Base-by-base conservation (phyloP, 495 filamentous ascomycete species). In the Hypoxylon fuscum region DNA sequence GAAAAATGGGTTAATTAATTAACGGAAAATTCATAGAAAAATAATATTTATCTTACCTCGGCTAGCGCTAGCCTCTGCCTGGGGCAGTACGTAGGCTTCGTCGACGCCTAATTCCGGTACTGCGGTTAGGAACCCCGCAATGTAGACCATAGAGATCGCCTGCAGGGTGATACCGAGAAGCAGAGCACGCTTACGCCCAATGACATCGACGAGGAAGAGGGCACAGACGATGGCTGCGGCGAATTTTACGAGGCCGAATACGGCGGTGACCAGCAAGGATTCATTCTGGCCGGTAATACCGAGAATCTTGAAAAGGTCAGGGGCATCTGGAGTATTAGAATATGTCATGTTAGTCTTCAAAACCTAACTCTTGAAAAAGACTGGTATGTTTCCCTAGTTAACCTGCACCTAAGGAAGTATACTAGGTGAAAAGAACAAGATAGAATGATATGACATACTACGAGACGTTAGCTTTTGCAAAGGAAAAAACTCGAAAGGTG, bases 191-290 rank as follows among this genome's bases (percentile, higher is more conserved):
- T 90, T 89, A 38, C 89, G 87, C 5, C 89, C 88, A 61, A 90
- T 87, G 44, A 88, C 78, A 58, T 92, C 88, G 60, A 92, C 85
- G 14, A 92, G 78, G 79, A 91, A 90, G 10, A 90, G 75, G 6
- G 88, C 87, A 65, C 87, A 90, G 35, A 84, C 40, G 20, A 90
- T 62, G 14, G 87, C 81, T 0, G 88, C 81, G 7, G 82, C 69
- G 52, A 91, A 80, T 58, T 92, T 91, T 68, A 90, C 74, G 56
- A 92, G 80, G 31, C 88, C 88, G 49, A 90, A 90, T 23, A 92
- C 80, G 12, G 82, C 88, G 5, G 86, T 90, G 15, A 88, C 81
- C 32, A 90, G 80, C 2, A 90, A 80, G 23, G 79, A 81, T 61
- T 88, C 84, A 38, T 85, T 83, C 40, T 77, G 77, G 12, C 87